These are phyloP conservation scores for Triangularia verruculosa DNA, from an alignment of 2,329 filamentous ascomycete genomes.

Conservation along the genomic window DNA sequence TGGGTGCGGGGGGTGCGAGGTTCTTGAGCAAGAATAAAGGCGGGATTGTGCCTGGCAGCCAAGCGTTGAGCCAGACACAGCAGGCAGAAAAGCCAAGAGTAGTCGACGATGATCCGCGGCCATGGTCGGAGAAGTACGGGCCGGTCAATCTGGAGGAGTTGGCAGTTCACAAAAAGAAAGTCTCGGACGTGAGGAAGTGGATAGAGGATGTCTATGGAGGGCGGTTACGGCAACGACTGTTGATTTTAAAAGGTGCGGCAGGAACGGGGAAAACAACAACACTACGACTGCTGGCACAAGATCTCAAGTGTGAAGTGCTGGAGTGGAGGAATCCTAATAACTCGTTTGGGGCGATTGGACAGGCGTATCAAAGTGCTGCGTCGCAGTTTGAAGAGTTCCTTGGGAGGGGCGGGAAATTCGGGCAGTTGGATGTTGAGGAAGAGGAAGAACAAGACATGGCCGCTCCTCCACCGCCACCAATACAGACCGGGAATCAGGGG, in stretches of 20 bases:
- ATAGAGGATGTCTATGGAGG: conserved; percentile 70
- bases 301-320: conserved; percentile 72
- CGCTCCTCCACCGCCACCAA: conserved; percentile 15
- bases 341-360: conserved; percentile 54
- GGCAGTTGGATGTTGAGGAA: conserved; percentile 42
- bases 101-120: conserved; percentile 57
- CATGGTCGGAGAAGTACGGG: conserved; percentile 85
- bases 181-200: conserved; percentile 81
- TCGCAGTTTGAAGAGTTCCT: conserved; percentile 92
- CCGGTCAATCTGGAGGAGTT: conserved; percentile 76
- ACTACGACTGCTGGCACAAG: conserved; percentile 69
- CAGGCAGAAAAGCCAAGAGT: conserved; percentile 23
- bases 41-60: not conserved
- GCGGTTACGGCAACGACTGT: conserved; percentile 63
- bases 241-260: conserved; percentile 85
- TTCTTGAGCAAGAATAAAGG: conserved; percentile 20
- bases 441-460: conserved; percentile 22
- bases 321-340: conserved; percentile 87
- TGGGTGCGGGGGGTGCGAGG: conserved; percentile 21
- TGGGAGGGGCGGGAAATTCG: conserved; percentile 74
- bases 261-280: conserved; percentile 94
- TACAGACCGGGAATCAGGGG: conserved; percentile 12
- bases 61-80: not conserved
- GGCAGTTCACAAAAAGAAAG: conserved; percentile 92
- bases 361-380: conserved; percentile 66